Percentiles rank a stretch among this genome's conserved stretches.
These are phyloP conservation scores for Butyriboletus loyo DNA, from an alignment of 768 basidiomycete species.

Conservation along the genomic window DNA sequence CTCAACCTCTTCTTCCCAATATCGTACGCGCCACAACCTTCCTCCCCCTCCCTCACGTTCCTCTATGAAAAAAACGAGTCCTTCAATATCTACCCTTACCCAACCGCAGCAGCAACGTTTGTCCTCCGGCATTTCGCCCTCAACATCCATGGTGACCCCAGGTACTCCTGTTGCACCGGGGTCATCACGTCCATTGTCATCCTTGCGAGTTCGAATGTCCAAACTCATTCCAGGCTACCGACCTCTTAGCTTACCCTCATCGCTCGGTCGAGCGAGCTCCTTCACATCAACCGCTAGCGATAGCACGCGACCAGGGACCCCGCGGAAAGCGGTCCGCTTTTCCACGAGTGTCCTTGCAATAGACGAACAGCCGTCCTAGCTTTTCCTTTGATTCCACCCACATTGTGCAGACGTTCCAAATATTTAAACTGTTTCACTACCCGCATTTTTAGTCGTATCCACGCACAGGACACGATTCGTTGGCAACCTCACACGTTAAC, in stretches of 20 bases:
- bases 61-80: slow-evolving; percentile 56
- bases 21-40: slow-evolving; percentile 30
- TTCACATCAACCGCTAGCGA: slow-evolving; percentile 33
- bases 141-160: slow-evolving; percentile 39
- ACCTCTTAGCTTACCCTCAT: slow-evolving; percentile 35
- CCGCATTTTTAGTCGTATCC: slow-evolving; percentile 22
- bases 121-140: slow-evolving; percentile 19
- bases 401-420: neutral
- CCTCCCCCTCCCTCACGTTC: slow-evolving; percentile 62
- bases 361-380: slow-evolving; percentile 20
- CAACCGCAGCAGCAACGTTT: slow-evolving; percentile 16
- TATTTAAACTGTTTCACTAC: slow-evolving; percentile 15
- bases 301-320: slow-evolving; percentile 40
- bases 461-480: slow-evolving; percentile 17
- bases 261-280: slow-evolving; percentile 32
- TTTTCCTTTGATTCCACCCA: neutral
- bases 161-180: slow-evolving; percentile 24
- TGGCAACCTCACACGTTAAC: slow-evolving; percentile 15
- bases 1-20: slow-evolving; percentile 21
- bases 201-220: slow-evolving; percentile 51
- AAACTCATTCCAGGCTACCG: slow-evolving; percentile 47
- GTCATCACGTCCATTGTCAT: slow-evolving; percentile 30
- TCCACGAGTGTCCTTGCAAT: slow-evolving; percentile 41
- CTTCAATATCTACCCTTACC: slow-evolving; percentile 20
- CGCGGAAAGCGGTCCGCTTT: slow-evolving; percentile 63